Base-by-base conservation (phyloP, 2,329 filamentous ascomycete genomes). In the Curvularia lunata region DNA sequence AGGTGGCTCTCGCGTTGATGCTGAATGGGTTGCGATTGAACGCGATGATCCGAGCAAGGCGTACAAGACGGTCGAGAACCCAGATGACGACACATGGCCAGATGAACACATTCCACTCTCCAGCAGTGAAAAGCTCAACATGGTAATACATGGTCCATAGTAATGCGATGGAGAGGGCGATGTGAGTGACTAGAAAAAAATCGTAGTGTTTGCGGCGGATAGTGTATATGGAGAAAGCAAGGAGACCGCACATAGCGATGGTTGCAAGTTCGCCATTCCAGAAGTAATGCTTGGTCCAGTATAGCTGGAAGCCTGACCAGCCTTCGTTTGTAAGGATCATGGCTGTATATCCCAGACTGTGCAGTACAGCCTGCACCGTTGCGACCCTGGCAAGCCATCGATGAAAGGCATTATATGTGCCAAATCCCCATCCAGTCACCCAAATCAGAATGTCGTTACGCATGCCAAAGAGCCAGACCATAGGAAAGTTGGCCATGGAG, bases 361-460 rank as follows among this genome's bases (percentile, higher is more conserved):
- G 88, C 0, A 87, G 71, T 1, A 89, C 79, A 1, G 86, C 88
- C 62, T 89, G 82, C 0, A 86, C 55, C 0, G 87, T 87, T 5
- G 86, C 82, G 2, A 89, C 79, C 18, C 88, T 80, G 0, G 88
- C 88, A 3, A 88, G 80, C 80, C 86, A 87, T 0, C 88, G 84
- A 71, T 91, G 88, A 51, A 90, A 89, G 40, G 85, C 82, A 63
- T 86, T 90, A 66, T 86, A 90, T 0, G 85, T 86, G 1, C 82
- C 81, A 69, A 88, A 90, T 10, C 85, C 86, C 87, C 88, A 91
- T 0, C 88, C 88, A 0, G 88, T 90, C 0, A 86, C 69, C 85
- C 85, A 88, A 53, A 89, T 77, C 16, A 90, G 80, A 0, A 87
- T 67, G 50, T 91, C 89, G 60, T 91, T 91, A 9, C 88, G 80